A percentile compares a stretch with the other conserved stretches of the same genome.
Conservation (phyloP, 2,329 filamentous ascomycete genomes). For the Alternaria dauci region DNA sequence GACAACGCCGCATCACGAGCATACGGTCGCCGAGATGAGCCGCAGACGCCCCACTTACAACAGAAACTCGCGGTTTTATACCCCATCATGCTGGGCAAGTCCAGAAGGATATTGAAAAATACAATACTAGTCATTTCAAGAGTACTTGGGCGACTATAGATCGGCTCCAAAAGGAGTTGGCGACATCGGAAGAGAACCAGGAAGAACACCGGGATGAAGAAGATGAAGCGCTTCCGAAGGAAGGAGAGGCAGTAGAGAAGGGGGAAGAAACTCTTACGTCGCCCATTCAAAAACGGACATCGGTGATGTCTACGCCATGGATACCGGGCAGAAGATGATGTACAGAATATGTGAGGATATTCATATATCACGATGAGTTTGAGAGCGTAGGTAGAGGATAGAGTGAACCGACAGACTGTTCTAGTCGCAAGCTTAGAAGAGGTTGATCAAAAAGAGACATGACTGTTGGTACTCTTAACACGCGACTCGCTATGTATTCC, state of each 20-base stretch:
- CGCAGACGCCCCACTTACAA: neutral
- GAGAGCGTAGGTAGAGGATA: no score
- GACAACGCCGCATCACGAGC: slow-evolving; percentile 14
- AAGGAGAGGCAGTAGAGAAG: no score
- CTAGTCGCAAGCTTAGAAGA: no score
- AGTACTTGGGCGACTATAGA: neutral
- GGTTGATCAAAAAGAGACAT: no score
- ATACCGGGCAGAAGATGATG: neutral
- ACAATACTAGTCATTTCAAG: slow-evolving; percentile 19
- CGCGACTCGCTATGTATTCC: no score
- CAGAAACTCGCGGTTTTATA: slow-evolving; percentile 6
- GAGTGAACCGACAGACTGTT: no score
- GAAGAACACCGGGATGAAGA: neutral
- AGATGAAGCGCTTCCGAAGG: neutral
- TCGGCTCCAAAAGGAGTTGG: neutral
- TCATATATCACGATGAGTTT: no score
- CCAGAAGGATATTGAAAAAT: slow-evolving; percentile 20
- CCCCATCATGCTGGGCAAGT: slow-evolving; percentile 16
- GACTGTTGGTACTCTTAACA: no score
- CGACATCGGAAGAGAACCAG: neutral
- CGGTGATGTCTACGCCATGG: neutral
- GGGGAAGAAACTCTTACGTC: no score
- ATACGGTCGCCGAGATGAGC: slow-evolving; percentile 3
- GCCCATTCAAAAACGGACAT: neutral
- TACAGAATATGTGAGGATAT: neutral